Evolutionary conservation across 129 eudicot genomes (phyloP).

Genomic region (Scalesia atractyloides): DNA sequence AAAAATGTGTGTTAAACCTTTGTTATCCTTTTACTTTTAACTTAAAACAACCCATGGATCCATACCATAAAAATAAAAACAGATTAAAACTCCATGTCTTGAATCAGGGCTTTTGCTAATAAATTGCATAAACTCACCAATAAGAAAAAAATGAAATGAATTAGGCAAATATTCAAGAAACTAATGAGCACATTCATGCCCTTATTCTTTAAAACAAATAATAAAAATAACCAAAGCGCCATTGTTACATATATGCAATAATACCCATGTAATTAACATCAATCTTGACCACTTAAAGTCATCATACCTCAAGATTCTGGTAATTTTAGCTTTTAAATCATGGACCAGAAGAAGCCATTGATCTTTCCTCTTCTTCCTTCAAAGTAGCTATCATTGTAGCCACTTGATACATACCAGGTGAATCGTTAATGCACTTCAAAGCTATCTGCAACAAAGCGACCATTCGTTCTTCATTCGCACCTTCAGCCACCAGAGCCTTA

Average conservation of each 20-base stretch:
- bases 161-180: constrained; percentile 19
- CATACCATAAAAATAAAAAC: too few relatives aligned
- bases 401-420: constrained; percentile 48
- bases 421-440: constrained; percentile 54
- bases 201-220: constrained; percentile 31
- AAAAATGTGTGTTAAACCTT: too few relatives aligned
- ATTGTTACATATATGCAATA: constrained; percentile 14
- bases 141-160: constrained; percentile 9
- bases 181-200: constrained; percentile 26
- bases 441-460: constrained; percentile 71
- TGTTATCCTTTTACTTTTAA: too few relatives aligned
- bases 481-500: constrained; percentile 52
- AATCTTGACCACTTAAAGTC: constrained; percentile 5
- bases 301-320: background rate
- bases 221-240: constrained; percentile 1
- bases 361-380: constrained; percentile 63
- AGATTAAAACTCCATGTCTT: background rate
- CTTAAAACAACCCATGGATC: too few relatives aligned
- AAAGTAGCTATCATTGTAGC: constrained; percentile 50
- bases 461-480: constrained; percentile 67
- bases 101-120: background rate
- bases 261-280: constrained; percentile 10
- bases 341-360: constrained; percentile 46
- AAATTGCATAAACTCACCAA: background rate
- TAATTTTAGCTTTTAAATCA: constrained; percentile 23